A percentile compares a stretch with the other conserved stretches of the same genome.
These are phyloP conservation scores for Diaporthe citri DNA, from an alignment of 2,329 filamentous ascomycete species.

Conservation along the genomic window DNA sequence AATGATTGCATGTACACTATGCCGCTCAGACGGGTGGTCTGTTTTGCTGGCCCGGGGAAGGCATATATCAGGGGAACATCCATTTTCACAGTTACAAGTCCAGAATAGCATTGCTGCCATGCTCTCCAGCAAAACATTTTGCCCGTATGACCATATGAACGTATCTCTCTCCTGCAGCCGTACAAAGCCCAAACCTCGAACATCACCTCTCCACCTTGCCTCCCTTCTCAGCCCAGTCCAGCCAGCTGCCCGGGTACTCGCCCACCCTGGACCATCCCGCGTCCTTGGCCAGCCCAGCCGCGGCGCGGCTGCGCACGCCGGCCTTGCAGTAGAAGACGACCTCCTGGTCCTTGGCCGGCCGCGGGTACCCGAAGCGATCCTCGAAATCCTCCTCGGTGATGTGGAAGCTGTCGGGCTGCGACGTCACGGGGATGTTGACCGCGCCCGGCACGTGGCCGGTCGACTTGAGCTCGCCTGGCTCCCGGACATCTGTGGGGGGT, in stretches of 20 bases:
- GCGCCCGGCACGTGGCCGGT: slow-evolving; percentile 83
- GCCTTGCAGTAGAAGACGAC: slow-evolving; percentile 95
- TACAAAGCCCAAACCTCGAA: no score
- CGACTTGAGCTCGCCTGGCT: slow-evolving; percentile 73
- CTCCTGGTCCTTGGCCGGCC: slow-evolving; percentile 67
- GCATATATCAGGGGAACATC: slow-evolving; percentile 10
- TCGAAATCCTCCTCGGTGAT: slow-evolving; percentile 83
- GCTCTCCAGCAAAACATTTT: background rate
- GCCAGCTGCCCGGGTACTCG: slow-evolving; percentile 82
- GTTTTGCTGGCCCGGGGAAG: slow-evolving; percentile 2
- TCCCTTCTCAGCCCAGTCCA: slow-evolving; percentile 84
- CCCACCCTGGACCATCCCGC: slow-evolving; percentile 80
- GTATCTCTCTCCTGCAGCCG: background rate
- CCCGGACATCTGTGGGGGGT: slow-evolving; percentile 72
- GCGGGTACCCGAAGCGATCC: slow-evolving; percentile 82
- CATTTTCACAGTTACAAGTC: slow-evolving; percentile 3
- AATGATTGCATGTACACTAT: slow-evolving; percentile 35
- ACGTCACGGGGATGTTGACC: slow-evolving; percentile 84
- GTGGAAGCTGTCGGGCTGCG: slow-evolving; percentile 83
- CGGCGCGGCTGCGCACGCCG: slow-evolving; percentile 83
- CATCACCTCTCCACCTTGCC: slow-evolving; percentile 67
- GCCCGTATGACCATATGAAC: background rate
- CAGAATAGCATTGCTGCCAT: slow-evolving; percentile 8
- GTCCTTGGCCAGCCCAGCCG: slow-evolving; percentile 80
- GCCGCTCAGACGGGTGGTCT: slow-evolving; percentile 15